These are phyloP conservation scores for Agaricus blazei DNA, from an alignment of 768 basidiomycete species.

Conservation along the genomic window DNA sequence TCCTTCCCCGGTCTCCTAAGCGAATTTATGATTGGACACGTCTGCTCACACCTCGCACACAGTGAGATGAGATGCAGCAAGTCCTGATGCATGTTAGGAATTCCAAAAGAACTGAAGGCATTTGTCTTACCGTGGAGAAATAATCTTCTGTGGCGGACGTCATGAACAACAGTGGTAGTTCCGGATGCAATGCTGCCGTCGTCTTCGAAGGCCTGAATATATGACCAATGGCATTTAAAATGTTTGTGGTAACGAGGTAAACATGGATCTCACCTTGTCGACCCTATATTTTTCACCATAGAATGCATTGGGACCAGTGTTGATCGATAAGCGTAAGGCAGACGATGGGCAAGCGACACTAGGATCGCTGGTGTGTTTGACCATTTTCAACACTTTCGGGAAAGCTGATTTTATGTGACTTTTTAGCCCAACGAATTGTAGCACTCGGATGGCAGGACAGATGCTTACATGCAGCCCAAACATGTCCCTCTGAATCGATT, in stretches of 20 bases:
- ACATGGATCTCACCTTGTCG: conserved; percentile 39
- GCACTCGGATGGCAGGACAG: neutral
- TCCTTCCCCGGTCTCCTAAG: neutral
- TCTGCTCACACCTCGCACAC: conserved; percentile 23
- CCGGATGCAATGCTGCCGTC: conserved; percentile 52
- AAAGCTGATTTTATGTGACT: conserved; percentile 28
- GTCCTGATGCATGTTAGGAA: conserved; percentile 16
- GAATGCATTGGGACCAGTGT: conserved; percentile 44
- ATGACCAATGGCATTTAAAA: conserved; percentile 5
- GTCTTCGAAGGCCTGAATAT: conserved; percentile 58
- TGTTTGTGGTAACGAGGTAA: neutral
- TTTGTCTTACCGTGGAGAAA: conserved; percentile 52
- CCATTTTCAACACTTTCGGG: conserved; percentile 30
- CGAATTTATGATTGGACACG: neutral
- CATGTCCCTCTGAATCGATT: conserved; percentile 50
- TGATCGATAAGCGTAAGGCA: conserved; percentile 47
- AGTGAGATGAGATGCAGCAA: conserved; percentile 23
- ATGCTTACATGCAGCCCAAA: conserved; percentile 57
- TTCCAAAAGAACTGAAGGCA: neutral
- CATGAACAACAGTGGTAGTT: conserved; percentile 52
- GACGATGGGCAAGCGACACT: conserved; percentile 38
- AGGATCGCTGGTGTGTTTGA: conserved; percentile 39
- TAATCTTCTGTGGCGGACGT: conserved; percentile 41
- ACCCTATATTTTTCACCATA: conserved; percentile 56
- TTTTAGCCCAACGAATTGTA: neutral